A percentile compares a stretch with the other conserved stretches of the same genome.
Evolutionary conservation across 371 early-diverging fungal species (phyloP).

Genomic region (Funneliformis caledonium): DNA sequence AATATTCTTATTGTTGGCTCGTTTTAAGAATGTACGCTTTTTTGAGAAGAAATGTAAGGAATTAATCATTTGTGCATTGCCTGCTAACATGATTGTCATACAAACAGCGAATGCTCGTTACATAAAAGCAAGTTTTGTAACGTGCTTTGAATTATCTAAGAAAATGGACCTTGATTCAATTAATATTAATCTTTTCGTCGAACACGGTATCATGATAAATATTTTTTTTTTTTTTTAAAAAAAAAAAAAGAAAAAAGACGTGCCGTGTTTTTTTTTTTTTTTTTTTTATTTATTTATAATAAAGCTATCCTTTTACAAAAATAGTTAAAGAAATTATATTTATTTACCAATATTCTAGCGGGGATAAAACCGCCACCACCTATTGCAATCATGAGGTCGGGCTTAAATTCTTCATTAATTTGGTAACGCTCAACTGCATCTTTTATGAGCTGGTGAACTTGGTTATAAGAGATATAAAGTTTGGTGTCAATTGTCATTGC

Average conservation of each 20-base stretch:
- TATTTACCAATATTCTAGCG: constrained; percentile 60
- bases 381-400: constrained; percentile 46
- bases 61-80: background rate
- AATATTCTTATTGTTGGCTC: constrained; percentile 69
- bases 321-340: background rate
- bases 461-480: constrained; percentile 34
- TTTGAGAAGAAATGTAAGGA: background rate
- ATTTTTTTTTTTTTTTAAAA: too few relatives aligned
- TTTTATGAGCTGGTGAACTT: constrained; percentile 31
- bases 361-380: constrained; percentile 80
- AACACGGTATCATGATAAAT: too few relatives aligned
- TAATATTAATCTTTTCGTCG: too few relatives aligned
- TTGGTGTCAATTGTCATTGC: constrained; percentile 26
- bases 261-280: too few relatives aligned
- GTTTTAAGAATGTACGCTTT: constrained; percentile 73
- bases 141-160: too few relatives aligned
- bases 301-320: background rate
- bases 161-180: too few relatives aligned
- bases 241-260: too few relatives aligned
- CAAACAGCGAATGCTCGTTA: too few relatives aligned
- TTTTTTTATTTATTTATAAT: background rate
- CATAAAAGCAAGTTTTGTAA: too few relatives aligned
- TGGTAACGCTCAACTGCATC: constrained; percentile 33
- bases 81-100: too few relatives aligned
- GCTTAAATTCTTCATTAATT: constrained; percentile 30